These are phyloP conservation scores for Eucalyptus grandis DNA, from an alignment of 345 rosid species.

Conservation along the genomic window DNA sequence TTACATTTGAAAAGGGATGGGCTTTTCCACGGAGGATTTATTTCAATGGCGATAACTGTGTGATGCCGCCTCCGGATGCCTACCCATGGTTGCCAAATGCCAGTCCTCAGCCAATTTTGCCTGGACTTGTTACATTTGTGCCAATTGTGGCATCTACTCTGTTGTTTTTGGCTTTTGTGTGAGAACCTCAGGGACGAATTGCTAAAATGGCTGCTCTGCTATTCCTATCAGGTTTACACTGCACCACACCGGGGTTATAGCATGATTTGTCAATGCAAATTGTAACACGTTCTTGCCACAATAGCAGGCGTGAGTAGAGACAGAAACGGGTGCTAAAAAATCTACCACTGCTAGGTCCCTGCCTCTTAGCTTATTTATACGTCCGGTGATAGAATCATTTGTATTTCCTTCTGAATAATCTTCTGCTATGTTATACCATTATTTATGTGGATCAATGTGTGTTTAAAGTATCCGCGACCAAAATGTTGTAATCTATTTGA, in stretches of 20 bases:
- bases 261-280: not conserved
- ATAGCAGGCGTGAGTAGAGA: not conserved
- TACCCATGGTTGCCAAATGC: constrained; percentile 37
- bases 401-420: not conserved
- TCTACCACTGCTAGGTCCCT: not conserved
- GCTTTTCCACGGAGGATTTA: constrained; percentile 62
- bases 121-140: not conserved
- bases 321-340: not conserved
- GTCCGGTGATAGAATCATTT: not conserved
- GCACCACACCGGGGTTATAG: not conserved
- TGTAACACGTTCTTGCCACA: not conserved
- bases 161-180: constrained; percentile 11
- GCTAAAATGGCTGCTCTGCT: not conserved
- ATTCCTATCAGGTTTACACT: not conserved
- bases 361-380: not conserved
- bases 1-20: constrained; percentile 71
- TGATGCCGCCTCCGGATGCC: constrained; percentile 39
- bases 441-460: not conserved
- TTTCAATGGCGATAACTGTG: constrained; percentile 44
- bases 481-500: not conserved
- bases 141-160: constrained; percentile 5
- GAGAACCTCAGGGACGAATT: constrained; percentile 2
- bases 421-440: not conserved
- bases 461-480: not conserved
- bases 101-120: not conserved